Base-by-base conservation (phyloP, 305 asterid genomes). In the Ilex paraguariensis region DNA sequence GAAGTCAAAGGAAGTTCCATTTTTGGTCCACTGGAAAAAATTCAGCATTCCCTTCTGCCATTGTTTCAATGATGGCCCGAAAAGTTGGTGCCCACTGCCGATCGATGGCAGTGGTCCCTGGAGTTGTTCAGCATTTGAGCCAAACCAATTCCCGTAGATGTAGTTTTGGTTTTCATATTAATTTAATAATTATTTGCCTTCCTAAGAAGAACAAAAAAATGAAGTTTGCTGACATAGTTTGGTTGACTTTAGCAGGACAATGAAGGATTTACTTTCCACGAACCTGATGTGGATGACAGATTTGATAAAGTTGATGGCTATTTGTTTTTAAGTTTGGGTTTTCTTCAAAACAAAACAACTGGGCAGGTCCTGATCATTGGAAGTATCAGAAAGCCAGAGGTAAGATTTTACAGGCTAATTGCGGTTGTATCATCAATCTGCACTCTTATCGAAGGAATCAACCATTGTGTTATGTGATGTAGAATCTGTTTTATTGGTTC, bases 341-440 rank as follows among this genome's bases (percentile, higher is more conserved):
- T 65, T 71, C 91, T 48, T 67, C 93, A 40, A 94, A 82, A 80
- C 92, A 83, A 73, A 94, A 90, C 81, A 85, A 95, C 12, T 94
- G 99, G 99, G 99, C 99, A 31, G 97, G 99, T 70, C 95, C 99
- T 61, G 83, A 82, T 75, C 99, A 94, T 55, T 94, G 99, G 99
- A 90, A 90, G 74, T 94, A 81, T 73, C 84, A 76, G 70, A 94
- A 88, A 80, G 79, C 68, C 51, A 83, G 85, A 85, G 97, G 96
- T 84, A 72, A 53, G 49, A 6, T 66, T 64, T 50, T 13, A 53
- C 44, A 52, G 67, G 68, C 66, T 66, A 12, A 13, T 10, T 14
- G 21, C 57, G 5, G 31, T 7, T 54, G 57, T 54, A 54, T 54
- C 10, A 11, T 13, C 15, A 46, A 13, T 46, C 52, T 52, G 14